Evolutionary conservation across 768 basidiomycete species (phyloP).

Genomic region (Termitomyces sp.): DNA sequence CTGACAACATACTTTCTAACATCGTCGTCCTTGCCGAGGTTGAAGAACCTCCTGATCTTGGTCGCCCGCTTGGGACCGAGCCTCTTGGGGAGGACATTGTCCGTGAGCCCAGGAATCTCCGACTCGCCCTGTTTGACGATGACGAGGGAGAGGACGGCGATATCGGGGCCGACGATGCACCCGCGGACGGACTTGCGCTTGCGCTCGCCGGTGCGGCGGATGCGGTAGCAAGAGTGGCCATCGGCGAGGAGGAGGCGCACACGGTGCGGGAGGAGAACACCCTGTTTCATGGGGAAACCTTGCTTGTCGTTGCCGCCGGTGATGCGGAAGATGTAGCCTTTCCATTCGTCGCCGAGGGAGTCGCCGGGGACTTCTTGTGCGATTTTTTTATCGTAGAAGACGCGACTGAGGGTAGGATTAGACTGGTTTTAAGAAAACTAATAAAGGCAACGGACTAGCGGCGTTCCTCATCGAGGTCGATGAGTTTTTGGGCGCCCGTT

Average conservation of each 20-base stretch:
- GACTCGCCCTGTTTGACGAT: constrained; percentile 94
- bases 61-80: constrained; percentile 97
- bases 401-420: constrained; percentile 47
- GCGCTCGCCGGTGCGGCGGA: constrained; percentile 89
- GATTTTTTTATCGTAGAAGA: constrained; percentile 98
- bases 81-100: constrained; percentile 88
- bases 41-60: constrained; percentile 97
- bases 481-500: constrained; percentile 94
- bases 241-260: constrained; percentile 90
- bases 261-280: constrained; percentile 92
- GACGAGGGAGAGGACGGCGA: constrained; percentile 88
- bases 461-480: constrained; percentile 92
- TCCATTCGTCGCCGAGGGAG: constrained; percentile 91
- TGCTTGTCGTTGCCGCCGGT: constrained; percentile 99
- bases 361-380: constrained; percentile 91
- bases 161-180: constrained; percentile 96
- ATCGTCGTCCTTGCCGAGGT: constrained; percentile 96
- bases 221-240: constrained; percentile 97
- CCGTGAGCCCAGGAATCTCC: constrained; percentile 89
- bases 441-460: constrained; percentile 49
- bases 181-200: constrained; percentile 99
- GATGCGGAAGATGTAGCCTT: constrained; percentile 95
- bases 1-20: constrained; percentile 96
- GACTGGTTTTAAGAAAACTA: too few species aligned
- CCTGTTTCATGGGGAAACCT: constrained; percentile 99